Evolutionary conservation across 768 basidiomycete genomes (phyloP), one percentile per base, ranked within the genome.

Genomic region (Lactifluus echinatus): DNA sequence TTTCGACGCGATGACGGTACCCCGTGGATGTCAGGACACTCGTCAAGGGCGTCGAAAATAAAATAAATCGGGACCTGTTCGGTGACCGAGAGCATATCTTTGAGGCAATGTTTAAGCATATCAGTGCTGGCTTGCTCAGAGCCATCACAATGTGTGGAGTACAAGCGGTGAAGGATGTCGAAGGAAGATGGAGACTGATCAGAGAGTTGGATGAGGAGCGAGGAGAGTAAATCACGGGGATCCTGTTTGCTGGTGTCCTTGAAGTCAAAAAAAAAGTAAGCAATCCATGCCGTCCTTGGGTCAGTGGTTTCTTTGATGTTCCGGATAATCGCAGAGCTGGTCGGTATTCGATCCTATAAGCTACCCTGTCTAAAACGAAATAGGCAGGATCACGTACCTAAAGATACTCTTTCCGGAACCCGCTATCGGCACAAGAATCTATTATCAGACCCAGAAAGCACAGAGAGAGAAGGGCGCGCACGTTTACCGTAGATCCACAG

Each of bases 371-470:
- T n/a, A n/a, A n/a, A n/a, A n/a, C n/a, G n/a, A n/a, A 11, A 8
- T 1, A 7, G 5, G 2, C 0, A 2, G 23, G 6, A 11, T 10
- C n/a, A 37, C 34, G 2, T 15, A 56, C 55, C 47, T 47, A 0
- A 56, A 36, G 14, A 49, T 33, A 56, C 34, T 56, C 21, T 56
- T 56, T 0, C 55, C 55, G 0, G 55, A 56, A 19, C 55, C 55
- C 24, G 47, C 55, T 56, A 34, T n/a, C 17, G n/a, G n/a, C n/a
- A n/a, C n/a, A n/a, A n/a, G n/a, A n/a, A n/a, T n/a, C n/a, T n/a
- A n/a, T n/a, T n/a, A n/a, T n/a, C n/a, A n/a, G n/a, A n/a, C n/a
- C n/a, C n/a, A n/a, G n/a, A n/a, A n/a, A n/a, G n/a, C n/a, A n/a
- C n/a, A n/a, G n/a, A n/a, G n/a, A n/a, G n/a, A n/a, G n/a, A n/a